phyloP scores from a whole-genome alignment of 2,329 filamentous ascomycete species.

The Diaporthe helianthi region DNA sequence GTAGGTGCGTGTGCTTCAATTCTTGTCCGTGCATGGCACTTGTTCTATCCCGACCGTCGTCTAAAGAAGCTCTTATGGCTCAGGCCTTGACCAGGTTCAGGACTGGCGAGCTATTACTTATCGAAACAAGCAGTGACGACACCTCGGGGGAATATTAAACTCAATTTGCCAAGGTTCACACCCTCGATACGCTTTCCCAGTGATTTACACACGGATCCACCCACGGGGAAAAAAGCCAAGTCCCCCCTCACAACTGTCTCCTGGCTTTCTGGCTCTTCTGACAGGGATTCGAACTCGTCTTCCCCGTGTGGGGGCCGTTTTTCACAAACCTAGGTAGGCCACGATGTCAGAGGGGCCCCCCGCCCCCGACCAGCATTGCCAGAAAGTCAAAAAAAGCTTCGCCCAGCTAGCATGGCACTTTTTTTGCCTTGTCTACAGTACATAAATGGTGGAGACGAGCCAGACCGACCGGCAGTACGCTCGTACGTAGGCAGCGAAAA shows the following conservation, averaged over 20 bases:
- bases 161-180: constrained; percentile 19
- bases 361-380: background rate
- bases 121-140: background rate
- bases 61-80: constrained; percentile 20
- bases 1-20: too few species aligned
- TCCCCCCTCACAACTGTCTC: too few species aligned
- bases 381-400: background rate
- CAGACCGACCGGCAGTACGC: background rate
- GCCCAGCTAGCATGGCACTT: background rate
- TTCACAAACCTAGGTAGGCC: too few species aligned
- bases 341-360: too few species aligned
- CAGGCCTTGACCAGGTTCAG: constrained; percentile 9
- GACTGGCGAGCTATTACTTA: background rate
- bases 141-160: background rate
- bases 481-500: background rate
- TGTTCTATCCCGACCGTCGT: background rate
- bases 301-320: too few species aligned
- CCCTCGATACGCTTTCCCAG: background rate
- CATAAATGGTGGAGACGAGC: background rate
- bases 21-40: background rate
- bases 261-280: too few species aligned
- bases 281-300: too few species aligned
- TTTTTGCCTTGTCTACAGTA: background rate
- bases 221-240: background rate
- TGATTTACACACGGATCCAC: background rate